These are phyloP conservation scores for Grosmannia clavigera DNA, from an alignment of 2,329 filamentous ascomycete species.

Conservation along the genomic window DNA sequence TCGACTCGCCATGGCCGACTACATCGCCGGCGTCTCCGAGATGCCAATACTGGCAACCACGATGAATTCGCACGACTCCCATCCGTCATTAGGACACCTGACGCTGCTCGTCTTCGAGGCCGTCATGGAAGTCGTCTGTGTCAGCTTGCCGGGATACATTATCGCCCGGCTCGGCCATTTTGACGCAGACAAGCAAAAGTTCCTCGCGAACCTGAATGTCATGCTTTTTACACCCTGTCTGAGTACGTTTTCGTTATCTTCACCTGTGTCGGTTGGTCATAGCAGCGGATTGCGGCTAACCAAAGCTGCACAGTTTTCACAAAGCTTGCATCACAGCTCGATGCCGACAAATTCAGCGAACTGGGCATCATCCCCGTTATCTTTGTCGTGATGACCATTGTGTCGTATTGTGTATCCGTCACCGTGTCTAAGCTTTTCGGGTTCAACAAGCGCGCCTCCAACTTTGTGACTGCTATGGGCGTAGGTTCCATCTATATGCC, in stretches of 20 bases:
- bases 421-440: slow-evolving; percentile 62
- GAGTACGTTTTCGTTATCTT: slow-evolving; percentile 38
- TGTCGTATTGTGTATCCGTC: slow-evolving; percentile 70
- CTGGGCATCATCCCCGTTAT: slow-evolving; percentile 92
- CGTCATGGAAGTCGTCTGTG: slow-evolving; percentile 87
- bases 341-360: slow-evolving; percentile 77
- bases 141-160: slow-evolving; percentile 88
- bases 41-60: slow-evolving; percentile 26
- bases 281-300: neutral
- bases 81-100: slow-evolving; percentile 57
- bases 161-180: slow-evolving; percentile 85
- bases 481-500: slow-evolving; percentile 16
- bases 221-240: slow-evolving; percentile 94
- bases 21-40: neutral
- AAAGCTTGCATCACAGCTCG: slow-evolving; percentile 89
- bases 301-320: slow-evolving; percentile 60
- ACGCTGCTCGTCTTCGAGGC: slow-evolving; percentile 84
- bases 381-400: slow-evolving; percentile 73
- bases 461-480: slow-evolving; percentile 95
- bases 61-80: slow-evolving; percentile 33
- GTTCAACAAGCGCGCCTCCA: slow-evolving; percentile 73
- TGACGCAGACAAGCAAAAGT: slow-evolving; percentile 90
- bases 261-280: neutral
- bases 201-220: slow-evolving; percentile 91
- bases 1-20: neutral